Base-by-base conservation (phyloP, 208 protist species). In the Crithidia mellificae region DNA sequence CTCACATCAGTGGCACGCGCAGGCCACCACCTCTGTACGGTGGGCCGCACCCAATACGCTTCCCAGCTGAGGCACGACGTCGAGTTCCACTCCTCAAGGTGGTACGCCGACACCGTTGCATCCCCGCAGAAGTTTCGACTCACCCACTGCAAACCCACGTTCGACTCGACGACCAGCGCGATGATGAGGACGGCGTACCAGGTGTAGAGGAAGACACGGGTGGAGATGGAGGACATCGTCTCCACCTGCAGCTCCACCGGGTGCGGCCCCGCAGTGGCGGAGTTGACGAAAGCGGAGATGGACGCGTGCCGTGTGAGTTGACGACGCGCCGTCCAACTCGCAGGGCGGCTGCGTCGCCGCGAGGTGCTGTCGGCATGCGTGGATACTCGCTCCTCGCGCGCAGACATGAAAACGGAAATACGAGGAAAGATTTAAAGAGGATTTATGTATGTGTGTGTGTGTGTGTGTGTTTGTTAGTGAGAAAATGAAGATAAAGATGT, bases 161-260 rank as follows among this genome's bases (percentile, higher is more conserved):
- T 74, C 6, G 78, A 87, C 72, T 93, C 80, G 17, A 88, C 50
- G 20, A 86, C 39, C 19, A 91, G 62, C 1, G 84, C 84, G 5
- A 86, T 41, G 14, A 88, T 49, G 41, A 93, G 79, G 14, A 87
- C 61, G 19, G 57, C 64, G 54, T 93, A 90, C 88, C 88, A 93
- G 15, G 74, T 72, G 54, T 88, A 86, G 1, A 93, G 66, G 55
- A 93, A 85, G 1, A 81, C 36, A 22, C 77, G 80, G 4, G 67
- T 77, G 19, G 78, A 77, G 5, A 58, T 39, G 65, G 80, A 80
- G 9, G 83, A 88, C 74, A 93, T 85, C 15, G 79, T 90, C 58
- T 91, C 88, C 58, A 93, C 78, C 65, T 91, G 88, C 56, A 90
- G 69, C 67, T 93, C 80, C 29, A 83, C 64, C 9, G 39, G 51